Evolutionary conservation across 257 asterid genomes (phyloP), one percentile per base, ranked within the genome.

Genomic region (Solanum pennellii): DNA sequence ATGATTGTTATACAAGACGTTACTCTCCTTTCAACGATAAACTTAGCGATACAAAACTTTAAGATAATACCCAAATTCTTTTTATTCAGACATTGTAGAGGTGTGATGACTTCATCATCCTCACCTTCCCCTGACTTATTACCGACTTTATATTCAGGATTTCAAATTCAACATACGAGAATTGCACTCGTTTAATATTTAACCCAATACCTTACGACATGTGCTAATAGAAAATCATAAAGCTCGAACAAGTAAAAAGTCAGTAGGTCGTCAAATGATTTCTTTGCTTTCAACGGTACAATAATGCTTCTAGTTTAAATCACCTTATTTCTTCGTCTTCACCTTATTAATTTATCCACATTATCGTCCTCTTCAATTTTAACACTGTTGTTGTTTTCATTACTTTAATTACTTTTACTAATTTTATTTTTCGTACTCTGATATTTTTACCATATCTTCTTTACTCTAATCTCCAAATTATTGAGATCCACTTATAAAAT

Each of bases 241-340:
- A 62, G 31, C 0, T 62, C 14, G 2, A 62, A 25, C 15, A 23
- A 12, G 29, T 11, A n/a, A 0, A 62, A n/a, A 11, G 1, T n/a
- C 11, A 62, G 2, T 62, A 6, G 35, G 18, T 2, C 1, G 10
- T 0, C 1, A 25, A 12, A 0, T 0, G 1, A 3, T 66, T 27
- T 12, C 37, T 62, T 10, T 62, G 7, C 9, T 27, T 6, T 27
- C 9, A 12, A 27, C 6, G 4, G 5, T 8, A 66, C 3, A 56
- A 66, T 6, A 14, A 66, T 66, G 5, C 18, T 66, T 66, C 20
- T 25, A 66, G 37, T 18, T 52, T 52, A 52, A 52, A 52, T 4
- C 65, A 56, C 65, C 1, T 56, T 56, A 56, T 56, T 56, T 56
- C 11, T 56, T 56, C 65, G 11, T 56, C 65, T 56, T 7, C 65